Evolutionary conservation across 2,329 filamentous ascomycete species (phyloP), one percentile per base, ranked within the genome.

Genomic region (Pseudomassariella vexata): DNA sequence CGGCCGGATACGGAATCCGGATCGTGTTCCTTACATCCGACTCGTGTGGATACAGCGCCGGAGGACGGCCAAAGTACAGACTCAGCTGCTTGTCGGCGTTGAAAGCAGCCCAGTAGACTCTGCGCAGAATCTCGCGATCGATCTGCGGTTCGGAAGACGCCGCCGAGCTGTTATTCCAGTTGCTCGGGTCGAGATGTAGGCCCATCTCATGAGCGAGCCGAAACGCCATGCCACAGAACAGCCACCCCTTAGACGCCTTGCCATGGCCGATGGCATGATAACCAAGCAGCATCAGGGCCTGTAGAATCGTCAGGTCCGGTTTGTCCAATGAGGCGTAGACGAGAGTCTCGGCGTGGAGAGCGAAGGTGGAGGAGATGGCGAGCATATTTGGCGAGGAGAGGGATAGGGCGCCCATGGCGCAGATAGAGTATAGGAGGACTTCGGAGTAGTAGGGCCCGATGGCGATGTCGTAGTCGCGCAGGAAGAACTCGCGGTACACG

Each of bases 191-290:
- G 1, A 71, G 55, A 40, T 71, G 67, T 11, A 71, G 53, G 1
- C 67, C 67, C 67, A 71, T 71, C 40, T 68, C 67, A 30, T 70
- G 65, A 1, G 65, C 61, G 10, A 71, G 52, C 5, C 67, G 59
- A 39, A 68, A 71, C 7, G 66, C 65, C 65, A 71, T 70, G 28
- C 66, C 66, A 18, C 65, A 68, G 32, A 66, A 69, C 2, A 70
- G 48, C 67, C 67, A 71, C 9, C 67, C 66, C 32, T 67, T 70
- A 12, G 65, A 69, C 3, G 58, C 50, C n/a, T 60, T 58, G 1
- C 66, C 63, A 15, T 60, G 58, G 4, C 66, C 66, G 24, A 70
- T 68, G 37, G 66, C 65, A 11, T 60, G 55, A 34, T 70, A 65
- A 8, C 65, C 63, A 2, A 71, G 36, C 1, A 70, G 40, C 5